Base-by-base conservation (phyloP, 2,329 filamentous ascomycete genomes). In the Cryphonectria nitschkei region DNA sequence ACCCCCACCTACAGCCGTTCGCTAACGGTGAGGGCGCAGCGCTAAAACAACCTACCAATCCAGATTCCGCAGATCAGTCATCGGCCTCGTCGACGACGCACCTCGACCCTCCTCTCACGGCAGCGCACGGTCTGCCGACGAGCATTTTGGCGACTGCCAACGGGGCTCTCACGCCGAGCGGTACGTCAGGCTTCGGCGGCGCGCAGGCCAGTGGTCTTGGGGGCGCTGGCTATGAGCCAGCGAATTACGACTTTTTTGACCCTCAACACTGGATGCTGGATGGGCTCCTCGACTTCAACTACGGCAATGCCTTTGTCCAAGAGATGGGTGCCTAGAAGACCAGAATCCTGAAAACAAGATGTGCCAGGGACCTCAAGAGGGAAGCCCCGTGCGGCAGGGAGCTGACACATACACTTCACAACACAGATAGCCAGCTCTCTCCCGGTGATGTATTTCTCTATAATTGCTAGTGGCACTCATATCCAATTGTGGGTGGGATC, bases 211-310 rank as follows among this genome's bases (percentile, higher is more conserved):
- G 81, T 76, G 83, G 88, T 77, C 82, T 88, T 67, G 80, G 80
- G 37, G 82, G 83, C 41, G 80, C 88, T 73, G 85, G 86, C 75
- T 91, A 93, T 73, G 86, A 88, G 74, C 87, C 92, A 69, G 88
- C 89, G 13, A 92, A 90, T 76, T 94, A 94, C 79, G 93, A 97
- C 79, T 93, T 97, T 73, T 97, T 97, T 77, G 94, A 97, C 81
- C 93, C 95, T 0, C 86, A 97, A 76, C 93, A 95, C 79, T 98
- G 95, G 95, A 94, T 97, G 85, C 84, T 98, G 72, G 95, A 98
- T 79, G 93, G 93, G 19, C 85, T 95, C 46, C 85, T 96, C 72
- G 92, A 95, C 78, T 92, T 95, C 78, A 93, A 93, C 74, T 94
- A 91, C 34, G 67, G 67, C 46, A 68, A 46, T n/a, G 52, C 68